Base-by-base conservation (phyloP, 2,329 filamentous ascomycete genomes). In the Sporothrix inflata region DNA sequence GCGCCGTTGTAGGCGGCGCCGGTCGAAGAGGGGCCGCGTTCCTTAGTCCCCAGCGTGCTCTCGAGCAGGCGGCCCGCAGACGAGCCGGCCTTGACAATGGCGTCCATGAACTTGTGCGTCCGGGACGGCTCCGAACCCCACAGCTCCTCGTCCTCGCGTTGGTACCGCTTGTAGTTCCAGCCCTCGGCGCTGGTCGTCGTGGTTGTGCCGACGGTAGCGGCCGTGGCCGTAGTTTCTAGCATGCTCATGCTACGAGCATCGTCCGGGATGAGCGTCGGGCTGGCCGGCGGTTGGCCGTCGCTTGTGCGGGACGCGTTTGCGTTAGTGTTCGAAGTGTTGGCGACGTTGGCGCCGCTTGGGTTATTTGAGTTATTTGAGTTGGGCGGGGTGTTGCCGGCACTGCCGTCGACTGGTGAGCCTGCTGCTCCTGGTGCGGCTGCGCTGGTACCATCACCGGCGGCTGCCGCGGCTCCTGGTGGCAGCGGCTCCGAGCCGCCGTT, bases 131-230 rank as follows among this genome's bases (percentile, higher is more conserved):
- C 89, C 74, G 42, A 51, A 21, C 93, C 93, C 92, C 93, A 97
- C 6, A 97, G 85, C 75, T 92, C 90, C 81, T 98, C 94, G 75
- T 97, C 94, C 79, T 96, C 93, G 70, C 94, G 86, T 80, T 97
- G 93, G 79, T 97, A 94, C 74, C 91, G 88, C 80, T 89, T 90
- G 77, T 86, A 86, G 78, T 96, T 95, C 92, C 92, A 94, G 65
- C 90, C 90, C 66, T 88, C 88, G 49, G 79, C 81, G 16, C 76
- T 77, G 30, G 76, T 75, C 70, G 81, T 80, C 40, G 83, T 77
- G 6, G 75, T 79, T 38, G 63, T 49, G 7, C 40, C 42, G 63
- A n/a, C 63, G 4, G 65, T 67, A 16, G 45, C 65, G 45, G 45
- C 65, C 9, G 76, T 82, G 0, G 71, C 66, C 34, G 72, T 60